Conservation (phyloP, 768 basidiomycete species). For the Boletus insuetus region DNA sequence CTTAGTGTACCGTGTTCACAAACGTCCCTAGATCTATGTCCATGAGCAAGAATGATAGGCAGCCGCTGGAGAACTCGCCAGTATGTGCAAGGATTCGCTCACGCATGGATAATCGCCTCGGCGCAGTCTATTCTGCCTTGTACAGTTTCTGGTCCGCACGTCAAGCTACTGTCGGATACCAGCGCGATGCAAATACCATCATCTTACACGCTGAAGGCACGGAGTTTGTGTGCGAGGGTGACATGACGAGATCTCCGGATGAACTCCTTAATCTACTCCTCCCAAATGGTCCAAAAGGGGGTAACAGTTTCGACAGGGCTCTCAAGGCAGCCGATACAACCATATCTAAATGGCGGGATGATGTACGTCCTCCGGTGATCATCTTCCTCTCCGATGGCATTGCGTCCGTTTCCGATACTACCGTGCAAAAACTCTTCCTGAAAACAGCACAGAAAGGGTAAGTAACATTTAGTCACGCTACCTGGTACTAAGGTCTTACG, state of each 20-base stretch:
- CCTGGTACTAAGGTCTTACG: not conserved
- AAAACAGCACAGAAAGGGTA: conserved; percentile 42
- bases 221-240: conserved; percentile 37
- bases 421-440: conserved; percentile 37
- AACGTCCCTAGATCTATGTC: conserved; percentile 43
- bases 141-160: conserved; percentile 55
- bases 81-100: conserved; percentile 29
- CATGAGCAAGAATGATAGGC: conserved; percentile 41
- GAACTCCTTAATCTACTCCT: conserved; percentile 44
- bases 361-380: conserved; percentile 45
- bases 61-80: conserved; percentile 40
- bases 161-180: conserved; percentile 32
- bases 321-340: conserved; percentile 33
- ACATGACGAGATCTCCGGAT: conserved; percentile 41
- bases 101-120: conserved; percentile 47
- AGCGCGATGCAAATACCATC: conserved; percentile 55
- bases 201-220: conserved; percentile 40
- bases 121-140: conserved; percentile 54
- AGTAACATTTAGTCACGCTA: not conserved
- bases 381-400: conserved; percentile 60
- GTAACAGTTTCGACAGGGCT: conserved; percentile 45
- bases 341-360: conserved; percentile 46
- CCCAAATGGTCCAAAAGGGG: conserved; percentile 29
- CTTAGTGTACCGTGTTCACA: not conserved
- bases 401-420: conserved; percentile 33